Conservation (phyloP, 345 rosid species). For the Brassica carinata region DNA sequence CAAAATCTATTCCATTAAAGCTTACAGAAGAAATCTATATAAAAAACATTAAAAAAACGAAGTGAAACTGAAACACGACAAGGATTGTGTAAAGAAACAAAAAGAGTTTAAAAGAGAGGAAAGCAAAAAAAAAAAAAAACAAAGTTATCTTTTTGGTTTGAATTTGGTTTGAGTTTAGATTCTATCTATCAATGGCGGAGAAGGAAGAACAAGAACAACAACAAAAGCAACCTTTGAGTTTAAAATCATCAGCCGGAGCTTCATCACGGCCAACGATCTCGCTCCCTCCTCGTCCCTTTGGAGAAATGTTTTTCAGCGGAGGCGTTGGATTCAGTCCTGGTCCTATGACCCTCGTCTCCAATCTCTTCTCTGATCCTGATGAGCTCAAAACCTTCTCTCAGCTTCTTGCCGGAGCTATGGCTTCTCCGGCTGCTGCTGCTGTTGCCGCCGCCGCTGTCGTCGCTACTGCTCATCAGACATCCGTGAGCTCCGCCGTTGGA, state of each 20-base stretch:
- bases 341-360: conserved; percentile 85
- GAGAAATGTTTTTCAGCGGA: conserved; percentile 47
- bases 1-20: conserved; percentile 21
- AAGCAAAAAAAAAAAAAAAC: conserved; percentile 6
- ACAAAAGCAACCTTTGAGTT: conserved; percentile 13
- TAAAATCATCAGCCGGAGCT: conserved; percentile 41
- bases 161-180: conserved; percentile 31
- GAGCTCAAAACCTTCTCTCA: conserved; percentile 77
- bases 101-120: background rate
- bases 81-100: conserved; percentile 10
- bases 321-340: conserved; percentile 80
- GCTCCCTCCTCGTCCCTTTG: conserved; percentile 62
- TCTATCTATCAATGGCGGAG: conserved; percentile 44
- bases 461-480: conserved; percentile 32
- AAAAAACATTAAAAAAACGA: conserved; percentile 3
- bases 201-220: conserved; percentile 26
- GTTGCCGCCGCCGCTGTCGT: conserved; percentile 35
- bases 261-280: conserved; percentile 53
- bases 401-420: conserved; percentile 75
- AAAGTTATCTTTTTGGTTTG: background rate
- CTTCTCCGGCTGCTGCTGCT: conserved; percentile 53
- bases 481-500: conserved; percentile 24
- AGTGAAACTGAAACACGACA: conserved; percentile 34
- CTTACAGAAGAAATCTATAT: conserved; percentile 7
- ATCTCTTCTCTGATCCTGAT: conserved; percentile 66